Evolutionary conservation across 1,284 basidiomycete genomes (phyloP), one percentile per base, ranked within the genome.

Genomic region (Ceratobasidium theobromae): DNA sequence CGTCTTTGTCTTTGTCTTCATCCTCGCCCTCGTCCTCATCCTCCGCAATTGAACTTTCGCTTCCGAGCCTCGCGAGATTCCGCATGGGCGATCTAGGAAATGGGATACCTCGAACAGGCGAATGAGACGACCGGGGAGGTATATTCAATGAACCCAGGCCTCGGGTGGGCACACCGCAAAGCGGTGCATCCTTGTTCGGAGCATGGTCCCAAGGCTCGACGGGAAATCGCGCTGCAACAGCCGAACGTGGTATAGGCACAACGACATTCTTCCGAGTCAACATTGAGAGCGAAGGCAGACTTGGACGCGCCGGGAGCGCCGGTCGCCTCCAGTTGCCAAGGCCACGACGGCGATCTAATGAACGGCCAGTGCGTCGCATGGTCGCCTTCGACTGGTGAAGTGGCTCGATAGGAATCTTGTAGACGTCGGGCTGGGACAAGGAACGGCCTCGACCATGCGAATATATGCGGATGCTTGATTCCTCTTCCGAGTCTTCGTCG

Each of bases 131-230:
- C 4, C 38, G 55, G 21, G 53, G 41, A n/a, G 53, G 65, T 33
- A 57, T 40, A 9, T 18, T 57, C 30, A 65, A 43, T 51, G 53
- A 60, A 28, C 52, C 67, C 30, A 55, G 33, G 33, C 68, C 57
- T 45, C 53, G 48, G 25, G 53, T 40, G 25, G 53, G 30, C 32
- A 33, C n/a, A 43, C 30, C 12, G 43, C 23, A n/a, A 52, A 41
- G 46, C 52, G 46, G 35, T 33, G 52, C 32, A 25, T 40, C 45
- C 49, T 30, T 21, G 45, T 23, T 33, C 23, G 46, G 45, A n/a
- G 51, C 48, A 51, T 65, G 53, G 45, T 69, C 68, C 69, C 69
- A 70, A 14, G 69, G 69, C 57, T 70, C 69, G 27, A 45, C 62
- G 23, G 69, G 69, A 48, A 70, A 70, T 32, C 68, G 65, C 16